phyloP scores from a whole-genome alignment of 2,329 filamentous ascomycete species.

The Neocucurbitaria cava region DNA sequence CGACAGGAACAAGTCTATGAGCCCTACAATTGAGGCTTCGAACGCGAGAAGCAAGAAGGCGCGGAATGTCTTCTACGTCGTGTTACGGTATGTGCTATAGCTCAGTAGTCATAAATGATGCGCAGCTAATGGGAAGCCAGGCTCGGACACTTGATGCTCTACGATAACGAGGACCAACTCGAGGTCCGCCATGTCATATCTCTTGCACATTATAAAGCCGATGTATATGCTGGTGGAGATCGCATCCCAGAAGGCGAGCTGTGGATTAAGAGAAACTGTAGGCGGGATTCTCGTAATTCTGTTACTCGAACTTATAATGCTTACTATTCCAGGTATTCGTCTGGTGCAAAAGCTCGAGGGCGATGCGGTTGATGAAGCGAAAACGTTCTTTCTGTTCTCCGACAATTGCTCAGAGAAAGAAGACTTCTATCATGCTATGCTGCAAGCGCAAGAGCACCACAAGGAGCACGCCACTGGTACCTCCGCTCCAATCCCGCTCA shows the following conservation, averaged over 20 bases:
- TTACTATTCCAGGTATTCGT: slow-evolving; percentile 60
- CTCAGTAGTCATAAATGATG: too few relatives aligned
- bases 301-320: background rate
- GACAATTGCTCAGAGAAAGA: slow-evolving; percentile 97
- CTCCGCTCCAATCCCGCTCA: slow-evolving; percentile 71
- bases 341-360: slow-evolving; percentile 70
- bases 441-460: slow-evolving; percentile 80
- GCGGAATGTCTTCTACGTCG: slow-evolving; percentile 91
- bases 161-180: slow-evolving; percentile 92
- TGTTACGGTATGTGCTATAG: slow-evolving; percentile 70
- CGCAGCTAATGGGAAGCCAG: slow-evolving; percentile 23
- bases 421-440: slow-evolving; percentile 94
- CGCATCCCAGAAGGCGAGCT: slow-evolving; percentile 87
- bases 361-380: slow-evolving; percentile 66
- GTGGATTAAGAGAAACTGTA: slow-evolving; percentile 91
- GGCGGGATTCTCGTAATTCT: background rate
- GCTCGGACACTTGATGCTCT: slow-evolving; percentile 93
- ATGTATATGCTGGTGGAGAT: slow-evolving; percentile 81
- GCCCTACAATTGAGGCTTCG: slow-evolving; percentile 60
- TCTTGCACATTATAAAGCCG: slow-evolving; percentile 83
- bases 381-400: slow-evolving; percentile 92
- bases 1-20: slow-evolving; percentile 71
- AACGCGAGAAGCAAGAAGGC: slow-evolving; percentile 66
- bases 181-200: slow-evolving; percentile 97
- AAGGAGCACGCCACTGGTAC: slow-evolving; percentile 58